Evolutionary conservation across 1,284 basidiomycete species (phyloP), one percentile per base, ranked within the genome.

Genomic region (Megacollybia platyphylla): DNA sequence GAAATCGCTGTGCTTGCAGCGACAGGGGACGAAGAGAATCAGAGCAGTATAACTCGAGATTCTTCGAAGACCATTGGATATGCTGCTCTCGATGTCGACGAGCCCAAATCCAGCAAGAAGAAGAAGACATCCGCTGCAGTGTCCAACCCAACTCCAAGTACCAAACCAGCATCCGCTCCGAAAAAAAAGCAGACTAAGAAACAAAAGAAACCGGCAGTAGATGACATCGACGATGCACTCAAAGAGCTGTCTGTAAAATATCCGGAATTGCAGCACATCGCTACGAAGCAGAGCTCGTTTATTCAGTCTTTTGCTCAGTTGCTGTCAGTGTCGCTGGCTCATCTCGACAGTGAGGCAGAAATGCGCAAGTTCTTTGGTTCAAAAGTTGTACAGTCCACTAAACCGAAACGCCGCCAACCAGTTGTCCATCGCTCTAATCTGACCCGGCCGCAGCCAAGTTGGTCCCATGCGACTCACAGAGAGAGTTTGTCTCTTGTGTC

Each of bases 361-460:
- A 74, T 96, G 60, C 79, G 85, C 44, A 83, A 79, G 48, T 93
- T 96, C 70, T 97, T 97, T 54, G 92, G 92, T 1, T 75, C 87
- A 5, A 87, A 83, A 56, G 89, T 94, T 42, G 74, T 94, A 10
- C 65, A 76, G 46, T 70, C 75, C 1, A 68, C 68, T 9, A 72
- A 72, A 46, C 54, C 66, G 2, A 51, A 53, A 7, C 45, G 43
- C 24, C 30, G 45, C 13, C 36, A 35, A 5, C 37, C 42, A 7
- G 42, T 42, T 5, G 31, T 31, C 10, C 54, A 52, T 36, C 54
- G 76, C 15, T 84, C 81, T 2, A 68, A 76, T 46, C 59, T 87
- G 8, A 80, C 80, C 0, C 70, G 71, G 17, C 81, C 79, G 0
- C 70, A 78, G 47, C 53, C 67, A 3, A 64, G 59, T 1, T 87